Base-by-base conservation (phyloP, 768 basidiomycete species). In the Piloderma croceum region DNA sequence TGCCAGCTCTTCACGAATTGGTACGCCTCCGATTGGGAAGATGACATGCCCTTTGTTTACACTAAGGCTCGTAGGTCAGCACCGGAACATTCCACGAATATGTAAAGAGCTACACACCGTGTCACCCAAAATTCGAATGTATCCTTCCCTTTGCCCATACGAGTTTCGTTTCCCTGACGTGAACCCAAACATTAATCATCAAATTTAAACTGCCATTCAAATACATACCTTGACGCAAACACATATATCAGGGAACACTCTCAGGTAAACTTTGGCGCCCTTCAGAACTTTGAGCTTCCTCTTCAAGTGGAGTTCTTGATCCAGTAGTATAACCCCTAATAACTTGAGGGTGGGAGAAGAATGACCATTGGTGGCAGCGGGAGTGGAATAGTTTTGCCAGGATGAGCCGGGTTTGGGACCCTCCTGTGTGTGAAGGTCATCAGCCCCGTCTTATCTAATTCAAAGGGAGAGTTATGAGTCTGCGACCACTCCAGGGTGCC, bases 81-180 rank as follows among this genome's bases (percentile, higher is more conserved):
- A 25, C 17, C 42, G 15, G 37, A 34, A 24, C 20, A 29, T n/a
- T 24, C 27, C 24, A 18, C 29, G 20, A 12, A 17, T 13, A 19
- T 31, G 7, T 38, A 24, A 38, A 5, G 44, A 45, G 18, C 20
- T 1, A 56, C 78, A 41, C 52, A 90, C 89, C 90, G 79, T 43
- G 86, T 89, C 19, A 92, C 90, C 96, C 96, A 99, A 59, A 74
- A 97, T 57, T 98, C 96, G 53, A 98, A 98, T 0, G 86, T 79
- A 34, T 94, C 96, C 62, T 99, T 99, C 44, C 96, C 96, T 65
- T 98, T 98, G 38, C 96, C 96, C 96, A 98, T 97, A 73, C 96
- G 86, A 5, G 91, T 93, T 63, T 98, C 93, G 52, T 96, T 98
- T 39, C 96, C 94, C 88, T 91, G 44, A 5, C 43, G 18, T 22